Evolutionary conservation across 176 grass and related monocot genomes (phyloP).

Genomic region (Alloteropsis semialata): DNA sequence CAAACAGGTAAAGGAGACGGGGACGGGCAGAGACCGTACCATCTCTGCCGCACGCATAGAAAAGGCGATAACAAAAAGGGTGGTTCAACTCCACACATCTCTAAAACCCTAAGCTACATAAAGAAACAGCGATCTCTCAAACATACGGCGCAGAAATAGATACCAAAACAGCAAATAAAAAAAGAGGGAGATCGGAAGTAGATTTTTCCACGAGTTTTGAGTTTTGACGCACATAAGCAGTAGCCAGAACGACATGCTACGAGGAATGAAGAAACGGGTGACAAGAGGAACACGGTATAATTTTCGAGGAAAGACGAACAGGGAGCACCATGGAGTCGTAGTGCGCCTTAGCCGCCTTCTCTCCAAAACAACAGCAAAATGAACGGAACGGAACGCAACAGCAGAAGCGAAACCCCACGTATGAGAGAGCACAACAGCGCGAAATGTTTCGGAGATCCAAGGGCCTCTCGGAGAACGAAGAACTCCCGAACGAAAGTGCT

Average conservation of each 20-base stretch:
- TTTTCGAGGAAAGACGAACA: background rate
- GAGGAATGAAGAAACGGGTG: conserved; percentile 13
- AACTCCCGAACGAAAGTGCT: background rate
- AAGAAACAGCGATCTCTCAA: background rate
- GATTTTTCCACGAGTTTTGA: background rate
- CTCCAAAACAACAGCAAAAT: background rate
- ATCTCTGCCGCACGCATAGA: background rate
- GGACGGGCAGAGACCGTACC: background rate
- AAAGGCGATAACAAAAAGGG: background rate
- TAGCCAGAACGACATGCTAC: background rate
- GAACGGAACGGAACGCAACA: background rate
- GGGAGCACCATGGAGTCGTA: background rate
- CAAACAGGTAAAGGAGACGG: background rate
- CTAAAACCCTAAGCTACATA: conserved; percentile 21
- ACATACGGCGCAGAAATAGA: background rate
- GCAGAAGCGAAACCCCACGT: background rate
- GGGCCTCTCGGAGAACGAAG: background rate
- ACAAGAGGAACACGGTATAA: background rate
- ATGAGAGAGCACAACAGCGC: background rate
- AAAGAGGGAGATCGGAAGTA: background rate
- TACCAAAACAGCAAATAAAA: background rate
- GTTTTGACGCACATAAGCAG: background rate
- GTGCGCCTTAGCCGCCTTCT: background rate
- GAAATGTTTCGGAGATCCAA: background rate
- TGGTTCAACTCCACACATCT: conserved; percentile 5